Evolutionary conservation across 2,329 filamentous ascomycete species (phyloP).

Genomic region (Biscogniauxia sp.): DNA sequence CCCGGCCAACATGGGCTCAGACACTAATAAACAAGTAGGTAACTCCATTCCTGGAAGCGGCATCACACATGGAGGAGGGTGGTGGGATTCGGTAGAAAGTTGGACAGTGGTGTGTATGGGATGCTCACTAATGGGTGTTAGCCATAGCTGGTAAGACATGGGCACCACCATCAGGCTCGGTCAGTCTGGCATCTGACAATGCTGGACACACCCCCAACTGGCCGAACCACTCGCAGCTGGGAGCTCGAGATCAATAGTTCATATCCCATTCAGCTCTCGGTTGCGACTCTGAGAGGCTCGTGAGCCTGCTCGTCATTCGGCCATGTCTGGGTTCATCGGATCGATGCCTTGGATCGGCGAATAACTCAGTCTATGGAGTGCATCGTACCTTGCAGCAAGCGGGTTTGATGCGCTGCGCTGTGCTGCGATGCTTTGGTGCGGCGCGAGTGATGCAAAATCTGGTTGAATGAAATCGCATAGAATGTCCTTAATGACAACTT

Average conservation of each 20-base stretch:
- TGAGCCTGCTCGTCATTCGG: slow-evolving; percentile 31
- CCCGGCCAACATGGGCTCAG: slow-evolving; percentile 17
- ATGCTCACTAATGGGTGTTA: slow-evolving; percentile 5
- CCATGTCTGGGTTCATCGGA: slow-evolving; percentile 22
- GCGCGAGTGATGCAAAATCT: slow-evolving; percentile 12
- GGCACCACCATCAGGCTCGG: slow-evolving; percentile 18
- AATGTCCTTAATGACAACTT: background rate
- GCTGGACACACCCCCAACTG: slow-evolving; percentile 19
- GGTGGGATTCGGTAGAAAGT: slow-evolving; percentile 19
- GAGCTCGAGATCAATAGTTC: slow-evolving; percentile 10
- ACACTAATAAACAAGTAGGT: slow-evolving; percentile 3
- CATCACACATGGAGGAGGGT: slow-evolving; percentile 26
- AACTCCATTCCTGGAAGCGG: background rate
- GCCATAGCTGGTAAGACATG: slow-evolving; percentile 23
- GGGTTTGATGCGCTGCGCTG: slow-evolving; percentile 15
- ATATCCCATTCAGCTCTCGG: slow-evolving; percentile 11
- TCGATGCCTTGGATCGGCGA: slow-evolving; percentile 25
- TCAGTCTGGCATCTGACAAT: slow-evolving; percentile 31
- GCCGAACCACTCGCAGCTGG: slow-evolving; percentile 19
- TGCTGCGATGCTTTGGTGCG: slow-evolving; percentile 15
- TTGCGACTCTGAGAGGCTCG: slow-evolving; percentile 30
- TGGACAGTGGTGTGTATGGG: slow-evolving; percentile 16
- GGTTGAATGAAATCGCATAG: slow-evolving; percentile 6
- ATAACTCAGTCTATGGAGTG: slow-evolving; percentile 19
- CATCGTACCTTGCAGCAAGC: slow-evolving; percentile 32